phyloP scores from a whole-genome alignment of 1,284 basidiomycete genomes.

The Trametes hirsuta region DNA sequence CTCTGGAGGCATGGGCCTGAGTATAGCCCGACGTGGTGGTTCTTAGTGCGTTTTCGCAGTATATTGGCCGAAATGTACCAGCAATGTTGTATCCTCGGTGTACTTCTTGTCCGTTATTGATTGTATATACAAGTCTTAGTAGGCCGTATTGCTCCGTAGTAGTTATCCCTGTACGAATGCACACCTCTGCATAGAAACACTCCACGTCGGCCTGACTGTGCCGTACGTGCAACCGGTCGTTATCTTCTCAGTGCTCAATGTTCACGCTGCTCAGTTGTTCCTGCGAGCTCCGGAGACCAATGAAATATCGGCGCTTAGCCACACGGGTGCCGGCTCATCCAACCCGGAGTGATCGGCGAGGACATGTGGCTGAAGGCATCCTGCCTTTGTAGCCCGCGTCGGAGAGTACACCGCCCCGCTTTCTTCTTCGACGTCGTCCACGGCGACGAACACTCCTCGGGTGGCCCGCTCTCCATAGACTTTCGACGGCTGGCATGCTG shows the following conservation, averaged over 20 bases:
- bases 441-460: not conserved
- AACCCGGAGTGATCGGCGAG: not conserved
- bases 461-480: too few relatives aligned
- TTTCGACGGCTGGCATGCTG: not conserved
- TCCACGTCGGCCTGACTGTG: too few relatives aligned
- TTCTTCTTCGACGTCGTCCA: not conserved
- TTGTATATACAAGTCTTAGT: not conserved
- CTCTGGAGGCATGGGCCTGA: slow-evolving; percentile 34
- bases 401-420: not conserved
- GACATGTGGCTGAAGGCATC: slow-evolving; percentile 1
- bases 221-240: too few relatives aligned
- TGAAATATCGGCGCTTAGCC: slow-evolving; percentile 1
- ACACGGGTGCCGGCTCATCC: not conserved
- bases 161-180: too few relatives aligned
- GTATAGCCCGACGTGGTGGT: not conserved
- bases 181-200: too few relatives aligned
- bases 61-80: not conserved
- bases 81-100: slow-evolving; percentile 7
- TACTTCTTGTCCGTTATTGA: slow-evolving; percentile 10
- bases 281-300: not conserved
- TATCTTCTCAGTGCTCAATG: too few relatives aligned
- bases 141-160: too few relatives aligned
- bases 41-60: not conserved
- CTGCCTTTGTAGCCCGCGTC: not conserved
- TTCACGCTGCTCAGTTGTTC: not conserved